Evolutionary conservation across 495 filamentous ascomycete genomes (phyloP), one percentile per base, ranked within the genome.

Genomic region (Hyphodiscus hymeniophilus): DNA sequence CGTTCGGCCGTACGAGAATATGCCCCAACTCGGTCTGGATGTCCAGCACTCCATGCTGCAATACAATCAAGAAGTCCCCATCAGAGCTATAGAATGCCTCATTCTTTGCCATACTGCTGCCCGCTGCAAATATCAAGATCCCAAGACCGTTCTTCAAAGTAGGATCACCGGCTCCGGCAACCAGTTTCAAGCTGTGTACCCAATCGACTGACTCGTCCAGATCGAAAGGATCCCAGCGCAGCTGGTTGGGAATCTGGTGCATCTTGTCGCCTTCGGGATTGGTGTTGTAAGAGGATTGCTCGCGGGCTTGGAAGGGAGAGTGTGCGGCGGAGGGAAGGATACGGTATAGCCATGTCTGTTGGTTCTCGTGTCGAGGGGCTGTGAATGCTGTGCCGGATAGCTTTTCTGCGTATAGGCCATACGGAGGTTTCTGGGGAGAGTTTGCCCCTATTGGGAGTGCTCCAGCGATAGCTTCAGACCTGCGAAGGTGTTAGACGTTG

Each of bases 331-430:
- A 77, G 30, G 90, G 90, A 22, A 95, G 70, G 50, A 94, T 87
- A 10, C 90, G 79, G 62, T 96, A 95, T n/a, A 95, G 80, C 90
- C 90, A 96, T 31, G 89, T 76, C 59, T 95, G 90, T 61, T 83
- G 80, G 67, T 94, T 96, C 61, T 92, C 85, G 64, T 82, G 76
- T 15, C 90, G 78, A 0, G 90, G 90, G 5, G 89, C 87, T 21
- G 90, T 96, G 62, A 96, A 96, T 31, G 90, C 83, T 6, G 90
- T 94, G 13, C 90, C 90, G 0, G 90, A 95, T 22, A 96, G 78
- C 74, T 95, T 95, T 64, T 96, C 90, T 39, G 87, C 76, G 63
- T 95, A 96, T 32, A 96, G 76, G 1, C 89, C 90, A 41, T 83
- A 79, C 0, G 87, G 75, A 2, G 81, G 84, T 56, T 92, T 90